A percentile compares a stretch with the other conserved stretches of the same genome.
phyloP scores from a whole-genome alignment of 2,329 filamentous ascomycete species.

The Penicillium sp. region DNA sequence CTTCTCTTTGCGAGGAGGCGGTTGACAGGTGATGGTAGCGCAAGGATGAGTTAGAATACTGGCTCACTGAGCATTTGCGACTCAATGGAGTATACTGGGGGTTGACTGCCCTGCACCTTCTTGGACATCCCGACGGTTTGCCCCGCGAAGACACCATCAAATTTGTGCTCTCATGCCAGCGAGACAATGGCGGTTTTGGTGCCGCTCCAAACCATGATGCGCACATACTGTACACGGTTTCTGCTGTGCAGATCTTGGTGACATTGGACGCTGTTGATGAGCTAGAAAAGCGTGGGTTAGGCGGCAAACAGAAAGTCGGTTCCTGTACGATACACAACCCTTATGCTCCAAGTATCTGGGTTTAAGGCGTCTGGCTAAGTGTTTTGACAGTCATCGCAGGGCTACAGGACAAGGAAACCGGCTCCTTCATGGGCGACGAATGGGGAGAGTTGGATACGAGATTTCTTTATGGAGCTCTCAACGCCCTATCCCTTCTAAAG shows the following conservation, averaged over 20 bases:
- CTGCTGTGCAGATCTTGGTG: constrained; percentile 89
- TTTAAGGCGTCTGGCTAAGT: constrained; percentile 25
- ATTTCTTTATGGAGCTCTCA: constrained; percentile 89
- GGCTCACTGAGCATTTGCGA: constrained; percentile 94
- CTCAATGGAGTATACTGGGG: constrained; percentile 98
- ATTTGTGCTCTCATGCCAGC: constrained; percentile 94
- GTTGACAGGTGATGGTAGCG: constrained; percentile 60
- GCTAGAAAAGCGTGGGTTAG: constrained; percentile 71
- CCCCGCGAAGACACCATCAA: constrained; percentile 81
- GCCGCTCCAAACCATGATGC: constrained; percentile 93
- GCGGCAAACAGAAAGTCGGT: constrained; percentile 73
- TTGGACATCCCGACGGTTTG: constrained; percentile 79
- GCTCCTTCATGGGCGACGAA: constrained; percentile 90
- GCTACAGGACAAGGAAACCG: constrained; percentile 79
- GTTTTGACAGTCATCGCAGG: constrained; percentile 69
- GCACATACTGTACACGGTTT: constrained; percentile 95
- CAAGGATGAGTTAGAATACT: constrained; percentile 95
- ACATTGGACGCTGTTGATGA: constrained; percentile 84
- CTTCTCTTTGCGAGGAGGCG: constrained; percentile 27
- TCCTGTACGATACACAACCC: constrained; percentile 74
- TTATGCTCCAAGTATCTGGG: constrained; percentile 19
- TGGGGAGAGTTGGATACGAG: constrained; percentile 97
- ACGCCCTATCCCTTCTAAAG: constrained; percentile 82
- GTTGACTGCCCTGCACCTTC: constrained; percentile 82
- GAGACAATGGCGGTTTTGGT: constrained; percentile 87